These are phyloP conservation scores for Priceomyces haplophilus DNA, from an alignment of 805 yeast species.

Conservation along the genomic window DNA sequence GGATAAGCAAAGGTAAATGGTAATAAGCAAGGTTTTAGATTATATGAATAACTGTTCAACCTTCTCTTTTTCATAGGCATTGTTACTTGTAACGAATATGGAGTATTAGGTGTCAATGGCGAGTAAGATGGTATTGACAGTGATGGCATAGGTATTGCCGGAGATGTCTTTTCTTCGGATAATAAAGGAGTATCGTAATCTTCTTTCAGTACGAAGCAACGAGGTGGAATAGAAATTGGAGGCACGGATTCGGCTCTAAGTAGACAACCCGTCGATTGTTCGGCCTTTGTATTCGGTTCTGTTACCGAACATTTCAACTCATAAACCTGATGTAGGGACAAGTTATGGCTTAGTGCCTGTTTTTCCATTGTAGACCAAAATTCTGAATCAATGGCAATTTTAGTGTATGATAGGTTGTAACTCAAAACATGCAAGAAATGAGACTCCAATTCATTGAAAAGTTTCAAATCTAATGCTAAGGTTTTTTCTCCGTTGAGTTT, in stretches of 20 bases:
- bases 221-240: background rate
- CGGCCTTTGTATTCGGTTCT: background rate
- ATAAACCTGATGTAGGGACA: background rate
- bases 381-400: conserved; percentile 15
- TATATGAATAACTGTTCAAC: background rate
- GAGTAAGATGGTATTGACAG: conserved; percentile 9
- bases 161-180: conserved; percentile 1
- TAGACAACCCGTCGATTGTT: background rate
- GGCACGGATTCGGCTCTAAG: background rate
- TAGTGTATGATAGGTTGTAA: conserved; percentile 25
- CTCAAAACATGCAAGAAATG: conserved; percentile 25
- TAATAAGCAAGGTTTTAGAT: too few relatives aligned
- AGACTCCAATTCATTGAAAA: conserved; percentile 27
- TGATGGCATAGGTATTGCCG: conserved; percentile 4
- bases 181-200: conserved; percentile 1
- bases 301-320: background rate
- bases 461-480: conserved; percentile 17
- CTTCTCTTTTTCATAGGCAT: conserved; percentile 6
- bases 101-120: conserved; percentile 25
- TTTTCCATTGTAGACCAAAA: conserved; percentile 22
- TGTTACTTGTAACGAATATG: conserved; percentile 9
- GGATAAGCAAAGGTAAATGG: background rate
- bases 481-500: conserved; percentile 5
- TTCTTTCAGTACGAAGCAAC: background rate
- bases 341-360: conserved; percentile 1